These are phyloP conservation scores for Picochlorum sp. DNA, from an alignment of 139 green algal genomes.

Conservation along the genomic window DNA sequence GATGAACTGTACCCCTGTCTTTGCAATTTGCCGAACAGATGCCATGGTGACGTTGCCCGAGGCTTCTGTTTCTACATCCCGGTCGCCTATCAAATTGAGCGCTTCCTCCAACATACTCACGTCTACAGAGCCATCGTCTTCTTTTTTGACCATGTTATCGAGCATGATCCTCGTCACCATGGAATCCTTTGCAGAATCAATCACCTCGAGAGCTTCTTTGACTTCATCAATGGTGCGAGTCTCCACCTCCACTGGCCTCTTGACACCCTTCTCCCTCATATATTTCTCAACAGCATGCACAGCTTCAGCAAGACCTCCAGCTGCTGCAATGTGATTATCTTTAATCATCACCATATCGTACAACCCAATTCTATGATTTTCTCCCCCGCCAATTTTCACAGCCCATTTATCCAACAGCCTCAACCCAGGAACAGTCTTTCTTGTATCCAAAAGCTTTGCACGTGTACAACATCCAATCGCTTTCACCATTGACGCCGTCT, in stretches of 20 bases:
- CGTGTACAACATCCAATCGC: constrained; percentile 17
- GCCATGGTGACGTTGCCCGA: constrained; percentile 89
- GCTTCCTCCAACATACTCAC: constrained; percentile 62
- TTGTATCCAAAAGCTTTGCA: constrained; percentile 77
- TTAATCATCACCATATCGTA: constrained; percentile 99
- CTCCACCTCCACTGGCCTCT: constrained; percentile 78
- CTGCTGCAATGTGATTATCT: constrained; percentile 97
- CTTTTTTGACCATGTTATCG: constrained; percentile 90
- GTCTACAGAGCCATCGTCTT: constrained; percentile 57
- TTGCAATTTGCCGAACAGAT: constrained; percentile 71
- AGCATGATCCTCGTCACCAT: constrained; percentile 84
- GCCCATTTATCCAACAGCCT: constrained; percentile 98
- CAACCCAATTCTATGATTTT: constrained; percentile 74
- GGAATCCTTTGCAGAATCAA: constrained; percentile 9
- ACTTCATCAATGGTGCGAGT: constrained; percentile 86
- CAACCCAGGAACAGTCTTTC: constrained; percentile 92
- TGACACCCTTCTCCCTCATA: constrained; percentile 32
- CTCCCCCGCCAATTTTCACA: constrained; percentile 75
- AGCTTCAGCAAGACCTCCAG: constrained; percentile 74
- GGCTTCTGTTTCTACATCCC: constrained; percentile 81
- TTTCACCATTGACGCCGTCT: constrained; percentile 64
- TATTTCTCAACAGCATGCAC: constrained; percentile 47
- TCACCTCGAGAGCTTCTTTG: constrained; percentile 57
- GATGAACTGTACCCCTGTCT: constrained; percentile 86
- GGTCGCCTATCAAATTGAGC: constrained; percentile 37